Base-by-base conservation (phyloP, 208 protist genomes). In the Trypanosoma brucei region DNA sequence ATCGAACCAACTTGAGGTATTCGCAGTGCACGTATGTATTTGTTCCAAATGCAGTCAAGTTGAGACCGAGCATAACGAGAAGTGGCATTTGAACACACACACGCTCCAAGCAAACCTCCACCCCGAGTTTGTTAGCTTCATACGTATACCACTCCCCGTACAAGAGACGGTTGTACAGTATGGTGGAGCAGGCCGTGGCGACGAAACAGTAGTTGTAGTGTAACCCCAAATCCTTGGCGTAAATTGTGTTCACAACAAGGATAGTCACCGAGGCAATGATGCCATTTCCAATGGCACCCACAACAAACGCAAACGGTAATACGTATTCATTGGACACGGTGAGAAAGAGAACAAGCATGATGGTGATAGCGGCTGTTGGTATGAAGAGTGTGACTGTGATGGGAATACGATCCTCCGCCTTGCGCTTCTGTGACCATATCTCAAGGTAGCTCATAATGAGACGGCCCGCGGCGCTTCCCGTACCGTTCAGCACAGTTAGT, bases 151-250 rank as follows among this genome's bases (percentile, higher is more conserved):
- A 91, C 42, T 64, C 66, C 2, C 83, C 88, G 54, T 92, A 94
- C 3, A 94, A 51, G 39, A 85, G 36, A 57, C 84, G 73, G 67
- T 94, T 94, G 7, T 90, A 57, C 35, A 91, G 31, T 7, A 94
- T 46, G 7, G 83, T 82, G 1, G 80, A 38, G 3, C 49, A 38
- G 3, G 87, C 75, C 2, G 65, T 73, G 3, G 78, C 56, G 40
- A 94, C n/a, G 5, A 72, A 83, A 36, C 68, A 80, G 50, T 78
- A 84, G 67, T 89, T 91, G 55, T 92, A 94, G 62, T 91, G 88
- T 46, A 83, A 87, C 6, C 77, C 88, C 31, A 89, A 61, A 53
- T 92, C 84, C 53, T 84, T 86, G 3, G 75, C 76, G 67, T 90
- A 94, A 9, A 92, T 62, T 8, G 78, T 83, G 14, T 84, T 84